These are phyloP conservation scores for Colletotrichum destructivum DNA, from an alignment of 2,329 filamentous ascomycete species.

Conservation along the genomic window DNA sequence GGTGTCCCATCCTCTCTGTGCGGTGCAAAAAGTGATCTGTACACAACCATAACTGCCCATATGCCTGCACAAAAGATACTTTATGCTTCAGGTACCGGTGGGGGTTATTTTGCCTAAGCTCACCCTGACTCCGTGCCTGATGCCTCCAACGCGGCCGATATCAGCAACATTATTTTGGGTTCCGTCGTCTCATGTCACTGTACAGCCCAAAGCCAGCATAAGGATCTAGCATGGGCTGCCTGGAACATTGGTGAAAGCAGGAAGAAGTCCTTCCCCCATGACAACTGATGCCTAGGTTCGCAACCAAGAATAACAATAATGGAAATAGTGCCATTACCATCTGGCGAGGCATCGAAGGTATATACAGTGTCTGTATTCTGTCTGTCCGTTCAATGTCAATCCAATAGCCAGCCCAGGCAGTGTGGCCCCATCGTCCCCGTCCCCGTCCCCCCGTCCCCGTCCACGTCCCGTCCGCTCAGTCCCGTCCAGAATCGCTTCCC, in stretches of 20 bases:
- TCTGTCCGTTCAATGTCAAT: not conserved
- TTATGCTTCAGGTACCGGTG: not conserved
- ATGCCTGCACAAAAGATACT: slow-evolving; percentile 4
- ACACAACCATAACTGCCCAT: not conserved
- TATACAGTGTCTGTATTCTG: not conserved
- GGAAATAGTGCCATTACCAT: not conserved
- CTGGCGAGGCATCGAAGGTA: not conserved
- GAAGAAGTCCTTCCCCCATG: not conserved
- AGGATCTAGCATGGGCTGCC: not conserved
- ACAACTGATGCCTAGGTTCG: not conserved
- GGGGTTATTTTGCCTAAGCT: not conserved
- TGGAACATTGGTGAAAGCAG: not conserved
- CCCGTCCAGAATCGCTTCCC: slow-evolving; percentile 12
- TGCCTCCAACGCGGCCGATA: slow-evolving; percentile 16
- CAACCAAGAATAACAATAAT: not conserved
- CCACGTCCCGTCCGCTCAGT: slow-evolving; percentile 16
- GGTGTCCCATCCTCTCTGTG: too few species aligned
- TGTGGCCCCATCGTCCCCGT: not conserved
- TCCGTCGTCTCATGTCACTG: slow-evolving; percentile 2
- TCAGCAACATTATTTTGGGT: slow-evolving; percentile 5
- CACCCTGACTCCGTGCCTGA: slow-evolving; percentile 21
- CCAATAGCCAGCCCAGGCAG: not conserved
- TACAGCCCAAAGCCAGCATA: not conserved
- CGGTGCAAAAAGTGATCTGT: not conserved
- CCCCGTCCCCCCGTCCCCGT: slow-evolving; percentile 9